Evolutionary conservation across 2,329 filamentous ascomycete species (phyloP).

Genomic region (Neurospora sp.): DNA sequence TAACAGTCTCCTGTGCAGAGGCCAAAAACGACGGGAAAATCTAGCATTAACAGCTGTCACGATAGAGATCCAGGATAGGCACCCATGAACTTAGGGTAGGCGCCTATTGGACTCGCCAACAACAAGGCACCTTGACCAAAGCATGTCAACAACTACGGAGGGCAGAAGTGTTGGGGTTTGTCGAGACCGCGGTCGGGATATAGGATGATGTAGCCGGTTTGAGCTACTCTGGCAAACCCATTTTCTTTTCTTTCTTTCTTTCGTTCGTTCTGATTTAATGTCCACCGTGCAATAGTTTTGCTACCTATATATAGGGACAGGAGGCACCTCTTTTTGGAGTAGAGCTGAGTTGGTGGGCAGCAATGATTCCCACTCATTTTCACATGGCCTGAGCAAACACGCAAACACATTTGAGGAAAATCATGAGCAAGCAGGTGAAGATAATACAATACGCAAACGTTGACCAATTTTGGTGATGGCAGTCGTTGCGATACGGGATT

Average conservation of each 20-base stretch:
- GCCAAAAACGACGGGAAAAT: constrained; percentile 63
- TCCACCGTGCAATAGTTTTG: background rate
- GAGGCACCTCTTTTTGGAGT: background rate
- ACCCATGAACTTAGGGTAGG: background rate
- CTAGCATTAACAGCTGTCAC: constrained; percentile 1
- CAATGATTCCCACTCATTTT: background rate
- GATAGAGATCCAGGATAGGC: background rate
- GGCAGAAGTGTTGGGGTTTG: background rate
- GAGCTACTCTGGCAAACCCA: background rate
- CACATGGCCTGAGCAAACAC: background rate
- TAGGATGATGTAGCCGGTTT: background rate
- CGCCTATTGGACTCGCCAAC: background rate
- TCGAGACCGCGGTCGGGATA: background rate
- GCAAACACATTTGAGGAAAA: background rate
- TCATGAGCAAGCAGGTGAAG: background rate
- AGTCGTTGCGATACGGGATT: background rate
- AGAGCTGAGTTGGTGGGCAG: background rate
- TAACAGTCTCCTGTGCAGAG: constrained; percentile 34
- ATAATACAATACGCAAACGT: background rate
- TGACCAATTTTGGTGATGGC: background rate
- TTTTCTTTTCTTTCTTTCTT: background rate
- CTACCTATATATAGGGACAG: background rate
- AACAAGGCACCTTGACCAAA: background rate
- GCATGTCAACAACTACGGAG: background rate
- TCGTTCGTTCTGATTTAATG: background rate